A percentile compares a stretch with the other conserved stretches of the same genome.
phyloP scores from a whole-genome alignment of 164 flowering plant genomes.

The Amborella trichopoda region DNA sequence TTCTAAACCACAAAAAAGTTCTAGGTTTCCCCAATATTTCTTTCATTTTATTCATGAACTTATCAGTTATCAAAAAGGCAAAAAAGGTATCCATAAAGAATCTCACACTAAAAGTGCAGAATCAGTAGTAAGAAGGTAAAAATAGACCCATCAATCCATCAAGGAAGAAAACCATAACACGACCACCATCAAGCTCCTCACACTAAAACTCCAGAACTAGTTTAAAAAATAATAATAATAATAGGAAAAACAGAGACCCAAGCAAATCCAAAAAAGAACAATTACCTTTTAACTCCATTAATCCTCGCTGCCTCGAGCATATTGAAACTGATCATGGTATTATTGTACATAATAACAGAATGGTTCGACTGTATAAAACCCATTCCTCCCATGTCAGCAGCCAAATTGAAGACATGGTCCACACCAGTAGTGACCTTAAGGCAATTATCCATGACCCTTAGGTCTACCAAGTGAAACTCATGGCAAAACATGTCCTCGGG shows the following conservation, averaged over 20 bases:
- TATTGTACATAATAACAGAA: slow-evolving; percentile 95
- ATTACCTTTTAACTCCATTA: slow-evolving; percentile 83
- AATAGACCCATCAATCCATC: no score
- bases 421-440: slow-evolving; percentile 74
- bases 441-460: slow-evolving; percentile 97
- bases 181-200: neutral
- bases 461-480: slow-evolving; percentile 94
- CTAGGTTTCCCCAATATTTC: no score
- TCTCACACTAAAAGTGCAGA: no score
- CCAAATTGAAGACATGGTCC: slow-evolving; percentile 97
- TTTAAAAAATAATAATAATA: neutral
- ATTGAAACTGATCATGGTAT: slow-evolving; percentile 98
- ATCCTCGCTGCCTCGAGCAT: slow-evolving; percentile 93
- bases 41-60: no score
- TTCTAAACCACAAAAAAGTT: no score
- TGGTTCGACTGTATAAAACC: slow-evolving; percentile 99
- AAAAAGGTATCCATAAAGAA: no score
- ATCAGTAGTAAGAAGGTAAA: no score
- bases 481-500: slow-evolving; percentile 94
- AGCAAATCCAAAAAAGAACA: no score
- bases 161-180: neutral
- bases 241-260: neutral
- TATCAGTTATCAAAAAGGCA: no score
- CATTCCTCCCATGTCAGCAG: slow-evolving; percentile 99
- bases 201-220: neutral